Percentiles rank a stretch among this genome's conserved stretches.
Evolutionary conservation across 345 rosid species (phyloP).

Genomic region (Eucalyptus viminalis): DNA sequence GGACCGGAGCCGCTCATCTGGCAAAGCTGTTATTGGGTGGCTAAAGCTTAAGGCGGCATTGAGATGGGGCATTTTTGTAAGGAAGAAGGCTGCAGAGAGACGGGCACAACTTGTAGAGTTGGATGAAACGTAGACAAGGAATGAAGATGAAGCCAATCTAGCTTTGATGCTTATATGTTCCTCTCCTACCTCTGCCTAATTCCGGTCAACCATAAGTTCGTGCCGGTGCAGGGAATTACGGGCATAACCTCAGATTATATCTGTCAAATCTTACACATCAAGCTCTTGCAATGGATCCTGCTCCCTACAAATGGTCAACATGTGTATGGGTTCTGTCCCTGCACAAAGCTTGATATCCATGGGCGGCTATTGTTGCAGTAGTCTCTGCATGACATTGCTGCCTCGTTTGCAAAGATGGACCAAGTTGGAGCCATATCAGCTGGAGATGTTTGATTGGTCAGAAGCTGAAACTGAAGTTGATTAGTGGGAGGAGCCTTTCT

Average conservation of each 20-base stretch:
- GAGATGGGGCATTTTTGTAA: constrained; percentile 90
- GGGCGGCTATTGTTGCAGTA: not conserved
- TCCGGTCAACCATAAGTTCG: not conserved
- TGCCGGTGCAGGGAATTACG: not conserved
- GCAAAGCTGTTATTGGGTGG: constrained; percentile 95
- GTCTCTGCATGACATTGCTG: not conserved
- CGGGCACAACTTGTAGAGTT: constrained; percentile 80
- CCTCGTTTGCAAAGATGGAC: not conserved
- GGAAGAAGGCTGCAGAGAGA: constrained; percentile 90
- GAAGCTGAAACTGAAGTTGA: not conserved
- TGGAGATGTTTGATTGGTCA: not conserved
- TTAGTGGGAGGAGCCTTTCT: not conserved
- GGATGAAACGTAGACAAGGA: constrained; percentile 19
- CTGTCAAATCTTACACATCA: not conserved
- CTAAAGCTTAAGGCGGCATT: constrained; percentile 96
- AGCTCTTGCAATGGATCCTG: not conserved
- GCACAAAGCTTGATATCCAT: not conserved
- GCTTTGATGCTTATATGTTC: not conserved
- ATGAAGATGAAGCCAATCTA: not conserved
- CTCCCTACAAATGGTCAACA: not conserved
- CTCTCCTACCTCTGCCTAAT: not conserved
- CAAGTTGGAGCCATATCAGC: not conserved
- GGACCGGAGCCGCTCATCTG: constrained; percentile 43
- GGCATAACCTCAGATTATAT: not conserved
- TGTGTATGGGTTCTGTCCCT: not conserved